phyloP scores from a whole-genome alignment of 805 yeast species.

The Wickerhamiella kurtzmanii region DNA sequence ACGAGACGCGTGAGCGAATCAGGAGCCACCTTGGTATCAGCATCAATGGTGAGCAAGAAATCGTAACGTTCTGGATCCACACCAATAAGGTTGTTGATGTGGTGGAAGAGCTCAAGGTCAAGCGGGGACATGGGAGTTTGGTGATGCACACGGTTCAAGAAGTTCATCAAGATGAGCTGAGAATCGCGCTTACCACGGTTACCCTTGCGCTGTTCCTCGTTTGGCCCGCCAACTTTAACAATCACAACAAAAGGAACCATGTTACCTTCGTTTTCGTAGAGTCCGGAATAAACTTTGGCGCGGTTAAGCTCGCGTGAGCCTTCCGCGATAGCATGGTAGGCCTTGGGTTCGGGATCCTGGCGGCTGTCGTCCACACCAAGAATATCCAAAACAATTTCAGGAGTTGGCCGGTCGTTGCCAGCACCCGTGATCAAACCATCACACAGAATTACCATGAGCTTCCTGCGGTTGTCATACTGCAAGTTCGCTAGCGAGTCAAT shows the following conservation, averaged over 20 bases:
- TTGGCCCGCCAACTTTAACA: conserved; percentile 45
- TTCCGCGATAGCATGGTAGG: conserved; percentile 45
- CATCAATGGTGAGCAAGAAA: conserved; percentile 44
- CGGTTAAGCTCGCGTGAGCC: conserved; percentile 46
- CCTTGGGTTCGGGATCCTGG: conserved; percentile 34
- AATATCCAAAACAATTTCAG: conserved; percentile 37
- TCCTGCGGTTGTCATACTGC: conserved; percentile 43
- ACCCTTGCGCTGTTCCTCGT: conserved; percentile 40
- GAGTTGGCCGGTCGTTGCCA: conserved; percentile 45
- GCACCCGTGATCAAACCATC: conserved; percentile 50
- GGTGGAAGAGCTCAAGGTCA: conserved; percentile 41
- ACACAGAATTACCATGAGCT: conserved; percentile 41
- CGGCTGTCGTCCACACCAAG: conserved; percentile 35
- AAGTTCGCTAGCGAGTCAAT: conserved; percentile 45
- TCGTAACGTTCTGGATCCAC: conserved; percentile 49
- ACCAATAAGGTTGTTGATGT: conserved; percentile 44
- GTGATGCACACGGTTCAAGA: conserved; percentile 45
- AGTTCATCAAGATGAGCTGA: conserved; percentile 44
- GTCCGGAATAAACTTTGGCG: conserved; percentile 51
- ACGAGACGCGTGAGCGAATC: conserved; percentile 44
- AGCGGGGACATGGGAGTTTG: conserved; percentile 47
- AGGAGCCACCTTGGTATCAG: conserved; percentile 44
- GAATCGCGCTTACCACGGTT: conserved; percentile 57
- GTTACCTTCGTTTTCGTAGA: conserved; percentile 42
- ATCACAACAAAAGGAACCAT: conserved; percentile 41